phyloP scores from a whole-genome alignment of 352 stramenopile genomes.

The Pythium vanterpoolii region DNA sequence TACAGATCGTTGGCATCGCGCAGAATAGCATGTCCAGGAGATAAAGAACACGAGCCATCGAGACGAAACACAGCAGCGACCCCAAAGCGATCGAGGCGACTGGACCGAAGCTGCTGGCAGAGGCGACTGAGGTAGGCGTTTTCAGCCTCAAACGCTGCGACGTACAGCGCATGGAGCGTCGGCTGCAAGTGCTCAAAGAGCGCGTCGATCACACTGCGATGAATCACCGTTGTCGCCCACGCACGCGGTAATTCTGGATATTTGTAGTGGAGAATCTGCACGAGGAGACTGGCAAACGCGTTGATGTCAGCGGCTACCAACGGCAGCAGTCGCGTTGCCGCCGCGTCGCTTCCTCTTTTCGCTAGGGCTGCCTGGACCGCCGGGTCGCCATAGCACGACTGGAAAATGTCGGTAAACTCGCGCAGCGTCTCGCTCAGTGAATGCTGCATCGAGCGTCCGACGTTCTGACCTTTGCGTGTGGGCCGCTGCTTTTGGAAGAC shows the following conservation, averaged over 20 bases:
- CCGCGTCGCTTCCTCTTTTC: neutral
- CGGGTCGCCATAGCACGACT: conserved; percentile 35
- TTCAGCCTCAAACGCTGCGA: conserved; percentile 45
- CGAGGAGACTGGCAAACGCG: conserved; percentile 46
- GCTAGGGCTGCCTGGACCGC: conserved; percentile 13
- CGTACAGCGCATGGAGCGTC: conserved; percentile 52
- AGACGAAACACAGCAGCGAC: conserved; percentile 47
- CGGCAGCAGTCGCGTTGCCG: conserved; percentile 24
- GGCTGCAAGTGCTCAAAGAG: conserved; percentile 67
- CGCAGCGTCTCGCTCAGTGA: conserved; percentile 47
- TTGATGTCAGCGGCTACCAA: conserved; percentile 48
- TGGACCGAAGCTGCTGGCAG: conserved; percentile 25
- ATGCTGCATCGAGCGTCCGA: conserved; percentile 42
- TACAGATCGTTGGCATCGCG: conserved; percentile 26
- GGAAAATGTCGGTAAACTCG: conserved; percentile 51
- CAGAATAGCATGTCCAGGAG: neutral
- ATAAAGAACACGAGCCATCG: conserved; percentile 36
- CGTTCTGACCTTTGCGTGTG: conserved; percentile 36
- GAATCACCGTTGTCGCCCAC: conserved; percentile 24
- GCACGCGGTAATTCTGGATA: conserved; percentile 29
- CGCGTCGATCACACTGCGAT: conserved; percentile 44
- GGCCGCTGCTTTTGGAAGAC: conserved; percentile 36
- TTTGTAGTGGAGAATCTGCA: conserved; percentile 57
- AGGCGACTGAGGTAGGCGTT: conserved; percentile 38
- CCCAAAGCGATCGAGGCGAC: conserved; percentile 35